A percentile compares a stretch with the other conserved stretches of the same genome.
phyloP scores from a whole-genome alignment of 2,329 filamentous ascomycete genomes.

The Berkeleyomyces rouxiae region DNA sequence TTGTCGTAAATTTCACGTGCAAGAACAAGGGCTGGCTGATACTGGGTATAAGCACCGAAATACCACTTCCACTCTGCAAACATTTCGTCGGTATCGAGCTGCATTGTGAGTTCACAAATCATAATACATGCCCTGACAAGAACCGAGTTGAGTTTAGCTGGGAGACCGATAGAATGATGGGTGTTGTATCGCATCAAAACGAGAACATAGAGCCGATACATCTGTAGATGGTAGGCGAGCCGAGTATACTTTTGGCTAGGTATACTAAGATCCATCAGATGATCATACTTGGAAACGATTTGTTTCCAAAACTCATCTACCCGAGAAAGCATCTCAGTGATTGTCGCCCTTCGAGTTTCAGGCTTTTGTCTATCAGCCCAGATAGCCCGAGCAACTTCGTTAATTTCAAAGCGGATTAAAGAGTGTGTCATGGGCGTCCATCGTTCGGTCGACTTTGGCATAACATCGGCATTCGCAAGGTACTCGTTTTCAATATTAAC shows the following conservation, averaged over 20 bases:
- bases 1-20: slow-evolving; percentile 48
- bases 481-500: slow-evolving; percentile 50
- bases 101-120: slow-evolving; percentile 32
- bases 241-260: slow-evolving; percentile 48
- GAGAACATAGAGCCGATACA: slow-evolving; percentile 47
- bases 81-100: slow-evolving; percentile 27
- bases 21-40: slow-evolving; percentile 52
- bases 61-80: slow-evolving; percentile 55
- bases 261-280: slow-evolving; percentile 39
- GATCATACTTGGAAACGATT: slow-evolving; percentile 49
- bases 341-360: slow-evolving; percentile 41
- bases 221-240: slow-evolving; percentile 47
- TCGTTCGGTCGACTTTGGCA: slow-evolving; percentile 18
- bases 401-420: slow-evolving; percentile 54
- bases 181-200: slow-evolving; percentile 50
- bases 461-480: slow-evolving; percentile 35
- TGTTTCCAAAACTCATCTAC: slow-evolving; percentile 50
- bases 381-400: slow-evolving; percentile 53
- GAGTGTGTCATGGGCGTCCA: slow-evolving; percentile 55
- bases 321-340: slow-evolving; percentile 49
- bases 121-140: slow-evolving; percentile 43
- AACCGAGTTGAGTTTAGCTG: slow-evolving; percentile 45
- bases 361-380: slow-evolving; percentile 54
- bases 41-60: slow-evolving; percentile 52
- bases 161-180: slow-evolving; percentile 31